A percentile compares a stretch with the other conserved stretches of the same genome.
These are phyloP conservation scores for Fraxinus nigra DNA, from an alignment of 305 asterid genomes.

Conservation along the genomic window DNA sequence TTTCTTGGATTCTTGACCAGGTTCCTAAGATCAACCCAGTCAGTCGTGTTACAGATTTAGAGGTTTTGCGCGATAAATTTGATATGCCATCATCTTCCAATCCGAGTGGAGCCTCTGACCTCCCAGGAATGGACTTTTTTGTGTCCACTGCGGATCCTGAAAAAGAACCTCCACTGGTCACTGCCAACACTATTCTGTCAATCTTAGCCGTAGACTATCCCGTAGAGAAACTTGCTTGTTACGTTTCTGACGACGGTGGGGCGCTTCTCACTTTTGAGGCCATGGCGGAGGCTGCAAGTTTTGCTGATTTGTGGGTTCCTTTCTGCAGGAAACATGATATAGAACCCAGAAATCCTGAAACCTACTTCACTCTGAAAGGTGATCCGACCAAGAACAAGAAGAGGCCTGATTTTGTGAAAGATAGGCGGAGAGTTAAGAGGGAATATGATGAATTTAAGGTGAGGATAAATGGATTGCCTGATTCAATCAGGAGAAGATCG, in stretches of 20 bases:
- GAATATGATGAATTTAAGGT: conserved; percentile 56
- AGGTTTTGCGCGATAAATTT: conserved; percentile 38
- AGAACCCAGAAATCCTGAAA: conserved; percentile 59
- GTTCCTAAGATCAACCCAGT: conserved; percentile 40
- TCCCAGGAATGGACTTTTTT: conserved; percentile 51
- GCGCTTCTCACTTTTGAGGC: conserved; percentile 58
- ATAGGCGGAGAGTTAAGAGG: conserved; percentile 43
- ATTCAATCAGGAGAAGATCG: conserved; percentile 48
- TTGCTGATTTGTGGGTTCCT: conserved; percentile 64
- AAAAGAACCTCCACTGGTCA: conserved; percentile 50
- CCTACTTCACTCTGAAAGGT: conserved; percentile 48
- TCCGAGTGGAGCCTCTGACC: conserved; percentile 47
- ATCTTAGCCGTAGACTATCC: conserved; percentile 52
- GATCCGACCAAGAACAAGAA: conserved; percentile 56
- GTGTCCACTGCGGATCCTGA: conserved; percentile 59
- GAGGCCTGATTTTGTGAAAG: conserved; percentile 48
- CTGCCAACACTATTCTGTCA: conserved; percentile 54
- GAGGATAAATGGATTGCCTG: conserved; percentile 44
- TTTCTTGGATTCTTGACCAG: conserved; percentile 52
- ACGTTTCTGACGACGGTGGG: conserved; percentile 71
- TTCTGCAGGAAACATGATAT: conserved; percentile 61
- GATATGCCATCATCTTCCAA: conserved; percentile 45
- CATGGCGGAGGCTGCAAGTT: conserved; percentile 58
- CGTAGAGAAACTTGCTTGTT: conserved; percentile 54
- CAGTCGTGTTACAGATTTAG: conserved; percentile 45